Conservation (phyloP, 2,329 filamentous ascomycete species). For the Pseudopithomyces chartarum region DNA sequence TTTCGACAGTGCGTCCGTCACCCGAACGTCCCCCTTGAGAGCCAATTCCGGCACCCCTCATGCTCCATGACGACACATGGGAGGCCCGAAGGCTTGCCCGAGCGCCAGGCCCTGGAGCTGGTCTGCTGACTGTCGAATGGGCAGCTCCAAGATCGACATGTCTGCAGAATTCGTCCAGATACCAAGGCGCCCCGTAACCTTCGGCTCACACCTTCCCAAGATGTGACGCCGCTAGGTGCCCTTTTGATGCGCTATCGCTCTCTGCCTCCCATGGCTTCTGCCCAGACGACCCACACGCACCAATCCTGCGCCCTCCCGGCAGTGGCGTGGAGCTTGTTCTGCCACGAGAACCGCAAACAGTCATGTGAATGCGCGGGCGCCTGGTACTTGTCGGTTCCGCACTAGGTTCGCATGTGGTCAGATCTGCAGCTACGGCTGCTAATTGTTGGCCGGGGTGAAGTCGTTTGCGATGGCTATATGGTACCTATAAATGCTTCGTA, state of each 20-base stretch:
- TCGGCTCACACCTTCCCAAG: constrained; percentile 22
- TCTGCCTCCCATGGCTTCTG: not conserved
- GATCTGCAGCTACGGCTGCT: not conserved
- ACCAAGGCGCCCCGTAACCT: constrained; percentile 12
- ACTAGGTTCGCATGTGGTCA: not conserved
- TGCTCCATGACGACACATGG: constrained; percentile 9
- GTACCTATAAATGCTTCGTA: not conserved
- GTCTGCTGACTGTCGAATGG: constrained; percentile 16
- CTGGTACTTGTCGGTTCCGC: not conserved
- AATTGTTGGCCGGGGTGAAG: not conserved
- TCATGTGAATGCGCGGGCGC: not conserved
- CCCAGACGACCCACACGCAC: not conserved
- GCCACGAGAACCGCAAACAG: constrained; percentile 2
- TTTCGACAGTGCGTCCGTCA: constrained; percentile 10
- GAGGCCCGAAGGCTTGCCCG: not conserved
- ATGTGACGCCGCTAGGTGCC: constrained; percentile 12
- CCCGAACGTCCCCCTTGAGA: constrained; percentile 7
- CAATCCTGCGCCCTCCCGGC: not conserved
- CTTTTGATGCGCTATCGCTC: not conserved
- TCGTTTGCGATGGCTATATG: not conserved
- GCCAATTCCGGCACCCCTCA: not conserved
- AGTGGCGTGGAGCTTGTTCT: constrained; percentile 3
- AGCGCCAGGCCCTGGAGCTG: not conserved
- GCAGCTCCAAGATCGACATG: constrained; percentile 9
- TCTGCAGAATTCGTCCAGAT: constrained; percentile 1